phyloP scores from a whole-genome alignment of 805 yeast genomes.

The Kuraishia molischiana region DNA sequence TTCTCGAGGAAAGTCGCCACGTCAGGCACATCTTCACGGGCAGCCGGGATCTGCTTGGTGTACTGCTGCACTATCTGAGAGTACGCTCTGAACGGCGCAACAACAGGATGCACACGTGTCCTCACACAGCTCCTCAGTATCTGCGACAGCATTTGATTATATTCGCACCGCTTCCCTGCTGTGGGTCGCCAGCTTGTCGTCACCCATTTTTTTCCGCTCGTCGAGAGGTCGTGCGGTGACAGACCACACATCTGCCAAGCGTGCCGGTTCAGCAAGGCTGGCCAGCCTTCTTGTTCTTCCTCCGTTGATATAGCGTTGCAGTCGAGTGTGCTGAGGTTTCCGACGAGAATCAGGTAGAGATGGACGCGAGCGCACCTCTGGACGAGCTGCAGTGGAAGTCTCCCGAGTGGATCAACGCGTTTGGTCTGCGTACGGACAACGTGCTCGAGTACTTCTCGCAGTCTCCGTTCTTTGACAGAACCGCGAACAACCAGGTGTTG shows the following conservation, averaged over 20 bases:
- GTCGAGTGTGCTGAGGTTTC: too few relatives aligned
- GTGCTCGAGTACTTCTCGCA: slow-evolving; percentile 89
- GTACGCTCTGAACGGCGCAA: not conserved
- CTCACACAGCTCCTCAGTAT: too few relatives aligned
- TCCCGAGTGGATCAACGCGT: slow-evolving; percentile 93
- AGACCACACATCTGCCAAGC: too few relatives aligned
- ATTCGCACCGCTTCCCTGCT: too few relatives aligned
- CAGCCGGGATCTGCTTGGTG: slow-evolving; percentile 28
- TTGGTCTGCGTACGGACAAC: slow-evolving; percentile 80
- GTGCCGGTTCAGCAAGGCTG: too few relatives aligned
- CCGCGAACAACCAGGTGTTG: slow-evolving; percentile 88
- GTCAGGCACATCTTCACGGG: slow-evolving; percentile 51
- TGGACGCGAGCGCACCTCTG: slow-evolving; percentile 25
- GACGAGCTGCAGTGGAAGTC: slow-evolving; percentile 96
- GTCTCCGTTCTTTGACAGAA: slow-evolving; percentile 91
- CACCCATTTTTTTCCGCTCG: too few relatives aligned
- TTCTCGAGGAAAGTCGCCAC: slow-evolving; percentile 61
- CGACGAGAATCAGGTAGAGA: too few relatives aligned
- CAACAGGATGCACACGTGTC: not conserved
- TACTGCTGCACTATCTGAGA: slow-evolving; percentile 1
- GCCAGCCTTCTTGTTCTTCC: too few relatives aligned
- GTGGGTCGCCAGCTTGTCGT: too few relatives aligned
- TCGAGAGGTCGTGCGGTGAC: too few relatives aligned
- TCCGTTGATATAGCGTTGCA: too few relatives aligned
- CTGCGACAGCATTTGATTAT: too few relatives aligned